These are phyloP conservation scores for Penicillium sp. DNA, from an alignment of 2,329 filamentous ascomycete genomes.

Conservation along the genomic window DNA sequence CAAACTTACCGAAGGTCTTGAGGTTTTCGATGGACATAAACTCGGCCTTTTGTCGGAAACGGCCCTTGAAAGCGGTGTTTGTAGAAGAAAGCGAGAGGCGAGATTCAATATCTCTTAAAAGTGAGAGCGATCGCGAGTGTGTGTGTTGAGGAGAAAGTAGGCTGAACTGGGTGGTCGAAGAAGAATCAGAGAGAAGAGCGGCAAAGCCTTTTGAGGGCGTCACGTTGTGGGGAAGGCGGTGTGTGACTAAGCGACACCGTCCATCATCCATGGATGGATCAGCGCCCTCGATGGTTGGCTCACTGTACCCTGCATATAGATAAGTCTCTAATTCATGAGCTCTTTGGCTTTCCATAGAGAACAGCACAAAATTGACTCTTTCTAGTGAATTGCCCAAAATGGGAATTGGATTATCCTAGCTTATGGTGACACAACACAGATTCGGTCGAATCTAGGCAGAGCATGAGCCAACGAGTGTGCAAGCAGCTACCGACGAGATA, in stretches of 20 bases:
- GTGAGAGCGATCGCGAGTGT: constrained; percentile 22
- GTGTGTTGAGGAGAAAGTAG: constrained; percentile 16
- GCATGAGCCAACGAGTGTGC: no score
- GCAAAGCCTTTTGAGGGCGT: constrained; percentile 40
- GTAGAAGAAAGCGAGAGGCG: constrained; percentile 29
- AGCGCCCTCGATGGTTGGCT: no score
- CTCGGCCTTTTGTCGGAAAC: constrained; percentile 66
- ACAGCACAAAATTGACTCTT: no score
- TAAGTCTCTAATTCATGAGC: no score
- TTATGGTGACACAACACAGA: no score
- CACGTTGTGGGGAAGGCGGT: constrained; percentile 36
- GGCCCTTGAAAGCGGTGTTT: constrained; percentile 41
- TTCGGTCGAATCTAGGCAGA: no score
- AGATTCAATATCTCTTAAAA: constrained; percentile 36
- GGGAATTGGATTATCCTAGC: no score
- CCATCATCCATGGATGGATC: no score
- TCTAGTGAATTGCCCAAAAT: no score
- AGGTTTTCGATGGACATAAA: constrained; percentile 99
- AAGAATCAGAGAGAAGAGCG: constrained; percentile 30
- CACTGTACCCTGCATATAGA: no score
- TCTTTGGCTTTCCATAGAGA: no score
- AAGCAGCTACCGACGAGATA: no score
- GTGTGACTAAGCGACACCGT: constrained; percentile 29
- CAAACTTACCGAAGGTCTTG: constrained; percentile 80
- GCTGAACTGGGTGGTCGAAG: constrained; percentile 24